Base-by-base conservation (phyloP, 1,139 yeast genomes). In the Zhuliangozyma blackwelliae region DNA sequence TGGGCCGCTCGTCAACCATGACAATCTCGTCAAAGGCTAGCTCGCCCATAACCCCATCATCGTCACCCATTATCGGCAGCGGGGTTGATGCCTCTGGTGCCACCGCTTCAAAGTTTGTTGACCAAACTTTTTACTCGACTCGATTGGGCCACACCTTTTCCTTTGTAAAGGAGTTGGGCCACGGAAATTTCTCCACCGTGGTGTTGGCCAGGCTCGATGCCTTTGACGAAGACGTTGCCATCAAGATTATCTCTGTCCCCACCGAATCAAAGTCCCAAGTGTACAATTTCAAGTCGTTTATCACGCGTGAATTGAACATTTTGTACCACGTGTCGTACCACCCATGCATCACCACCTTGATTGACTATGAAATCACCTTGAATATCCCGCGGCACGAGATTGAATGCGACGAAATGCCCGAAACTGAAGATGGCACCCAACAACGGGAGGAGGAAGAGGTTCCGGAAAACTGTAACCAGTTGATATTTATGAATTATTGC, bases 231-330 rank as follows among this genome's bases (percentile, higher is more conserved):
- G 49, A 53, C 30, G 65, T 59, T 32, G 79, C 77, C 16, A 57
- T 67, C 38, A 75, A 68, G 46, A 64, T 75, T 16, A 63, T 70
- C 12, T 42, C 56, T 2, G 53, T 65, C 7, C 75, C 74, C 38
- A 37, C 49, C 27, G 53, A 59, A 38, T 49, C 55, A 42, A 39
- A 52, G 42, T 40, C 43, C 12, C 61, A 59, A 40, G 46, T 65
- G 40, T 41, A 51, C 30, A 65, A 66, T 43, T 68, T 87, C 42
- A 87, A 83, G 50, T 77, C 79, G 40, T 85, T 90, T 12, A 65
- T 90, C 33, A 68, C 72, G 27, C 72, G 97, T 44, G 98, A 92
- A 54, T 58, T 90, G 29, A 80, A 77, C 31, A 77, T 89, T 10
- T 65, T 92, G 40, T 62, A 65, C 41, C 67, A 51, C 37, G 45